phyloP scores from a whole-genome alignment of 805 yeast genomes.

The Zygoascus tannicola region DNA sequence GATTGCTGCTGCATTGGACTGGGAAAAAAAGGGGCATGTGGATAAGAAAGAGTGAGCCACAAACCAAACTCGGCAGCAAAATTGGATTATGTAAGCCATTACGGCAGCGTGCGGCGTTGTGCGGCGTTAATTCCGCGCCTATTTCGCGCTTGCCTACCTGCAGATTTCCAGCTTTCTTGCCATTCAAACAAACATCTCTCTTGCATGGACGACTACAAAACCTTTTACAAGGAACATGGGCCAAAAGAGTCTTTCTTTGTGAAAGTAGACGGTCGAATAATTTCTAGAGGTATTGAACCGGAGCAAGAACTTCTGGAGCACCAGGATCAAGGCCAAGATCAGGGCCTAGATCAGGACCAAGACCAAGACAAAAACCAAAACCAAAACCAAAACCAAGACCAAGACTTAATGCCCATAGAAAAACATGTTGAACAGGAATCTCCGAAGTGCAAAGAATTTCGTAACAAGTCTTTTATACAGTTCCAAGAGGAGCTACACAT shows the following conservation, averaged over 20 bases:
- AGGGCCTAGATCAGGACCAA: neutral
- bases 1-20: no score
- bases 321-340: no score
- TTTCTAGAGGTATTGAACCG: neutral
- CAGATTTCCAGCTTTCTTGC: no score
- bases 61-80: neutral
- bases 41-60: no score
- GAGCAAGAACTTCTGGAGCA: no score
- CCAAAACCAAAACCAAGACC: neutral
- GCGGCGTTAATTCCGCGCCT: neutral
- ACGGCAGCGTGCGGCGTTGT: neutral
- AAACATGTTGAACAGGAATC: no score
- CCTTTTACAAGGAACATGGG: conserved; percentile 2
- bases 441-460: neutral
- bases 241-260: neutral
- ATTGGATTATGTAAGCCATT: neutral
- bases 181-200: no score
- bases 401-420: neutral
- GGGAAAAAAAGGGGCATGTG: no score
- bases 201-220: conserved; percentile 2
- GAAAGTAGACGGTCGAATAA: neutral
- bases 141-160: no score
- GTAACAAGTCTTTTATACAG: neutral
- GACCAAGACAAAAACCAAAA: neutral
- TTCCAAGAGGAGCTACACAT: neutral